Percentiles rank a stretch among this genome's conserved stretches.
Conservation (phyloP, 352 stramenopile species). For the Saprolegnia diclina region DNA sequence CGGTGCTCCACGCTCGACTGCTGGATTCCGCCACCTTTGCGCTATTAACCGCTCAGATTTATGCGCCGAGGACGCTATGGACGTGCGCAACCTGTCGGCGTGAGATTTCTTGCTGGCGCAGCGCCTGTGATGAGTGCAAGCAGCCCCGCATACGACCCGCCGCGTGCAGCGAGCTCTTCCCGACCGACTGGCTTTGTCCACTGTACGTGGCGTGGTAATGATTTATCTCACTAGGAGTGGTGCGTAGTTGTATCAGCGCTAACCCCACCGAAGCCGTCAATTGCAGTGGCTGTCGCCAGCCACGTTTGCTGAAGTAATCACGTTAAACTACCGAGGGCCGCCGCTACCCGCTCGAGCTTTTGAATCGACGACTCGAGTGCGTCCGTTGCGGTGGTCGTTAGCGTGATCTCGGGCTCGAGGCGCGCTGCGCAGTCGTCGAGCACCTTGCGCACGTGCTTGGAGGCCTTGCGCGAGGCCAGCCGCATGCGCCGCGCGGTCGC, state of each 20-base stretch:
- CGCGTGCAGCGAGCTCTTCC: neutral
- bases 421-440: neutral
- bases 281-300: neutral
- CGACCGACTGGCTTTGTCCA: constrained; percentile 19
- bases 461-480: neutral
- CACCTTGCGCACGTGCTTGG: neutral
- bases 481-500: neutral
- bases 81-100: constrained; percentile 1
- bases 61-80: neutral
- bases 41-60: constrained; percentile 1
- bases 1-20: neutral
- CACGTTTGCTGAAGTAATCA: too few relatives aligned
- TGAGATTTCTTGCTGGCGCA: constrained; percentile 6
- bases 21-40: constrained; percentile 7
- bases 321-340: neutral
- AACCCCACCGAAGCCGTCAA: neutral
- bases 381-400: neutral
- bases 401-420: neutral
- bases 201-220: too few relatives aligned
- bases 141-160: neutral
- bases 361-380: neutral
- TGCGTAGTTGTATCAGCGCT: neutral
- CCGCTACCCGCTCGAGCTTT: neutral
- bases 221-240: too few relatives aligned
- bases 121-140: constrained; percentile 1